A percentile compares a stretch with the other conserved stretches of the same genome.
Evolutionary conservation across 2,329 filamentous ascomycete genomes (phyloP).

Genomic region (Penicillium sp.): DNA sequence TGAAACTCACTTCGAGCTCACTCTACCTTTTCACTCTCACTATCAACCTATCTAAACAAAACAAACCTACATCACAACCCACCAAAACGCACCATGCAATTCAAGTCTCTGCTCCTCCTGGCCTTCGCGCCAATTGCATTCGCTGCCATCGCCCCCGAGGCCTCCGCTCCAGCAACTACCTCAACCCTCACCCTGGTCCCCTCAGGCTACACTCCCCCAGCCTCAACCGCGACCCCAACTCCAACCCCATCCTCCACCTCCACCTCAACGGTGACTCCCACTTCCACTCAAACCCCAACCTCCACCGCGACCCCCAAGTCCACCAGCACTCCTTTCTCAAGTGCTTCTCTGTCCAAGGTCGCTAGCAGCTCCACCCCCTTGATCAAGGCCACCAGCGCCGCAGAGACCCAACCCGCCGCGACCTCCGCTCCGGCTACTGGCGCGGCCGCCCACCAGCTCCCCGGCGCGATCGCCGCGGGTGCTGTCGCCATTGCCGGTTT

Average conservation of each 20-base stretch:
- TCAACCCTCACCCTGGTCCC: constrained; percentile 31
- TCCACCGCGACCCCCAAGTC: constrained; percentile 14
- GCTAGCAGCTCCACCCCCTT: constrained; percentile 23
- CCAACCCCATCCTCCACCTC: constrained; percentile 9
- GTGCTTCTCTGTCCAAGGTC: constrained; percentile 13
- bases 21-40: no score
- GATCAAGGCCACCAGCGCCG: constrained; percentile 16
- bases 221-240: constrained; percentile 24
- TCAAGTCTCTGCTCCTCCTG: constrained; percentile 36
- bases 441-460: constrained; percentile 25
- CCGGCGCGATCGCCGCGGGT: constrained; percentile 32
- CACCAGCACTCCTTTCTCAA: constrained; percentile 16
- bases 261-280: constrained; percentile 9
- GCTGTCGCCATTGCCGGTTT: constrained; percentile 34
- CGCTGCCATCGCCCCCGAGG: constrained; percentile 30
- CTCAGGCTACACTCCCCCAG: constrained; percentile 21
- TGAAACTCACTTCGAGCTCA: neutral
- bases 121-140: constrained; percentile 32
- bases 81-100: constrained; percentile 29
- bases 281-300: constrained; percentile 1
- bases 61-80: neutral
- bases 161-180: constrained; percentile 22
- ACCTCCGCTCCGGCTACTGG: constrained; percentile 17
- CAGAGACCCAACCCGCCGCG: constrained; percentile 9
- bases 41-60: no score